phyloP scores from a whole-genome alignment of 2,329 filamentous ascomycete genomes.

The Keithomyces neogunnii region DNA sequence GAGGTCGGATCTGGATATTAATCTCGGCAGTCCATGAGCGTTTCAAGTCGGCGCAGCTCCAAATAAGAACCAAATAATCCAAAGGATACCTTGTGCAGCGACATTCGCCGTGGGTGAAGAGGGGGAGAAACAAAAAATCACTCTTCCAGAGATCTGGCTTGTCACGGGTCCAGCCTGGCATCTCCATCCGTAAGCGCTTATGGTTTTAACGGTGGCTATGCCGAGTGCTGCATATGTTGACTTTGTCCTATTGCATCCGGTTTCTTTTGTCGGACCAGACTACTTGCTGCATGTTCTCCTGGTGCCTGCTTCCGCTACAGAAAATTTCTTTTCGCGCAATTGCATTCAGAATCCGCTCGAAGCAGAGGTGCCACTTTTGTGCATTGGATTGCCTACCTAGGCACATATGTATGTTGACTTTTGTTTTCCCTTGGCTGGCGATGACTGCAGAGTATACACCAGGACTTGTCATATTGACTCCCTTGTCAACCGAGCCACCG shows the following conservation, averaged over 20 bases:
- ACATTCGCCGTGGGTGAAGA: no score
- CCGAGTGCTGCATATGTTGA: background rate
- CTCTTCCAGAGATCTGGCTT: no score
- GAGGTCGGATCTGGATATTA: no score
- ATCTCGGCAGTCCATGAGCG: no score
- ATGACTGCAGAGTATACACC: background rate
- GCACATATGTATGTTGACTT: no score
- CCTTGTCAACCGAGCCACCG: background rate
- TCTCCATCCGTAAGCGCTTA: no score
- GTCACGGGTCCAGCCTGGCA: no score
- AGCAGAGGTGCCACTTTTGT: background rate
- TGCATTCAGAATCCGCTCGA: background rate
- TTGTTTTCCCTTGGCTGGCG: background rate
- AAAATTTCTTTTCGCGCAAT: background rate
- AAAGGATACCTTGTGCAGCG: no score
- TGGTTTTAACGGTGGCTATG: background rate
- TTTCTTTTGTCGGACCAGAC: background rate
- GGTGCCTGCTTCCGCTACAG: conserved; percentile 1
- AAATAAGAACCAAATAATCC: no score
- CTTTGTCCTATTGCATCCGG: background rate
- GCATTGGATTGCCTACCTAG: background rate
- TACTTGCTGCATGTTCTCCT: background rate
- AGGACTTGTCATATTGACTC: background rate
- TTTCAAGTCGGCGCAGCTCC: no score
- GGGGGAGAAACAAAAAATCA: no score